phyloP scores from a whole-genome alignment of 176 grass and related monocot species.

The Panicum miliaceum region DNA sequence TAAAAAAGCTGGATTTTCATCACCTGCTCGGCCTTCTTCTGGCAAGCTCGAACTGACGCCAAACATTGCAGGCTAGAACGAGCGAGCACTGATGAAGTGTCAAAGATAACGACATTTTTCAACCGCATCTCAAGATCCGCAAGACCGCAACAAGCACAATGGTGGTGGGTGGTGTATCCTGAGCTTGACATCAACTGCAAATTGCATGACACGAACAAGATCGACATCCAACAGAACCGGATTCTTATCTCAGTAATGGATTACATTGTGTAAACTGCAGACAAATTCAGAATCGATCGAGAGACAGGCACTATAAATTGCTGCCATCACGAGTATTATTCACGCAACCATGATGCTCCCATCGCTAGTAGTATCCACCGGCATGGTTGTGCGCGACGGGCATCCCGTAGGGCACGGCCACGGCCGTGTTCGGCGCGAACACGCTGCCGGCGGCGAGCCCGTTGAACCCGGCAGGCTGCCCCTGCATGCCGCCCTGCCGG shows the following conservation, averaged over 20 bases:
- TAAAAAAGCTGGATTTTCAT: not conserved
- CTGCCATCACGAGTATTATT: constrained; percentile 5
- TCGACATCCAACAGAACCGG: not conserved
- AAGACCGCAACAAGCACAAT: too few species aligned
- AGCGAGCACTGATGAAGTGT: too few species aligned
- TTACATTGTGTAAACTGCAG: not conserved
- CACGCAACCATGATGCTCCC: not conserved
- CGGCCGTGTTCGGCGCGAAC: constrained; percentile 46
- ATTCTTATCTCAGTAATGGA: not conserved
- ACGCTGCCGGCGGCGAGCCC: constrained; percentile 29
- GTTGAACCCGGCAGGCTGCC: constrained; percentile 35
- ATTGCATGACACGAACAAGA: too few species aligned
- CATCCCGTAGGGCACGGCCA: constrained; percentile 47
- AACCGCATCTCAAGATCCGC: not conserved
- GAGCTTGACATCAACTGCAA: too few species aligned
- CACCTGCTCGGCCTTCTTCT: not conserved
- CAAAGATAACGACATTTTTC: too few species aligned
- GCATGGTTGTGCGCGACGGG: not conserved
- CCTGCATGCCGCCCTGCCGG: constrained; percentile 66
- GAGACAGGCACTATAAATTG: not conserved
- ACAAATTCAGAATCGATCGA: not conserved
- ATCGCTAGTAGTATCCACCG: not conserved
- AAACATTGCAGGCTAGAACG: not conserved
- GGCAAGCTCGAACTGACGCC: not conserved
- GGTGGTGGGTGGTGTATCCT: too few species aligned